Conservation (phyloP, 345 rosid species). For the Odontarrhena argentea region DNA sequence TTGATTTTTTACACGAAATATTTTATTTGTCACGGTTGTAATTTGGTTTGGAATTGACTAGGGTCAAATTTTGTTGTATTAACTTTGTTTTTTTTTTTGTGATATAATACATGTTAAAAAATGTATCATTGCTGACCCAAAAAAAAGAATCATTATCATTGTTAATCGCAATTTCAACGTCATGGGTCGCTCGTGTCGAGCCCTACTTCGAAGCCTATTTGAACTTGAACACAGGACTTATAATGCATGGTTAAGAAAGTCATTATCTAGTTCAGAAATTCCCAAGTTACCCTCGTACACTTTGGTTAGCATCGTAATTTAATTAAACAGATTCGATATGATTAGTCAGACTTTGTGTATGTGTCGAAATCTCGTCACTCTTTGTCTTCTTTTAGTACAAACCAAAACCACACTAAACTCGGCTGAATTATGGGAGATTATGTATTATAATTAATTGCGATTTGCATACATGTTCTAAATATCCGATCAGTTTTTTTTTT, state of each 20-base stretch:
- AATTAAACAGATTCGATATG: slow-evolving; percentile 38
- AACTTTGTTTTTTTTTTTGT: too few relatives aligned
- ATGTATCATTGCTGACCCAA: too few relatives aligned
- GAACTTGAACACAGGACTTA: slow-evolving; percentile 21
- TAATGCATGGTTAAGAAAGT: slow-evolving; percentile 33
- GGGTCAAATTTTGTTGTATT: too few relatives aligned
- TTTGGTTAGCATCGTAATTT: slow-evolving; percentile 38
- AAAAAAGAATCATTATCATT: slow-evolving; percentile 6
- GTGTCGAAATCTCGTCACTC: slow-evolving; percentile 35
- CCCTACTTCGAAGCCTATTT: slow-evolving; percentile 30
- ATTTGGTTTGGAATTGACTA: too few relatives aligned
- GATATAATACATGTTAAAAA: too few relatives aligned
- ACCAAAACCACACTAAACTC: slow-evolving; percentile 32
- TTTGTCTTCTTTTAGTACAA: slow-evolving; percentile 31
- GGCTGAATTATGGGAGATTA: slow-evolving; percentile 20
- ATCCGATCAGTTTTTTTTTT: neutral
- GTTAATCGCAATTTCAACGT: slow-evolving; percentile 2
- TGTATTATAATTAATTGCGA: slow-evolving; percentile 23
- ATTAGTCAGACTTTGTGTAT: slow-evolving; percentile 35
- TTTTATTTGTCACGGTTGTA: too few relatives aligned
- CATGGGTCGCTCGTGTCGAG: slow-evolving; percentile 36
- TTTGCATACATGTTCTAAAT: neutral
- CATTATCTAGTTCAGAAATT: slow-evolving; percentile 25
- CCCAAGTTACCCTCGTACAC: slow-evolving; percentile 8
- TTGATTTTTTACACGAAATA: too few relatives aligned